Conservation (phyloP, 2,329 filamentous ascomycete species). For the Fusarium begoniae region DNA sequence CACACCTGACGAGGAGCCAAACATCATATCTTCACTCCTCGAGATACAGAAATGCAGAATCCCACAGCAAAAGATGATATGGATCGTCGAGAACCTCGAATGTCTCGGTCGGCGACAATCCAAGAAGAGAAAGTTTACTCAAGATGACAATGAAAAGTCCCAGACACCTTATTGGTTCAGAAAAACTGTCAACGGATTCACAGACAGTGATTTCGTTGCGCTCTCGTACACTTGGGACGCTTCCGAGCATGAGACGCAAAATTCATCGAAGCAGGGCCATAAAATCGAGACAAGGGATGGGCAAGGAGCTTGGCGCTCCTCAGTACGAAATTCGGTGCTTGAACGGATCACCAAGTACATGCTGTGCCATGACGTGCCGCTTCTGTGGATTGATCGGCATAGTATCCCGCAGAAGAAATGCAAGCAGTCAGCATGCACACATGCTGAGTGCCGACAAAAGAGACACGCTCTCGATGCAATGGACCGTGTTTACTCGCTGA, state of each 20-base stretch:
- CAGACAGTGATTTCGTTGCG: conserved; percentile 6
- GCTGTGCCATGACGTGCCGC: conserved; percentile 18
- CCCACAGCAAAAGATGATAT: conserved; percentile 32
- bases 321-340: conserved; percentile 40
- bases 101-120: conserved; percentile 13
- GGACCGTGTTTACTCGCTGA: conserved; percentile 47
- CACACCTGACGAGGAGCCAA: neutral
- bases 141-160: accelerated
- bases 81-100: conserved; percentile 34
- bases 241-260: conserved; percentile 12
- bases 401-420: conserved; percentile 41
- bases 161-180: conserved; percentile 21
- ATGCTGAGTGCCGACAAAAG: conserved; percentile 38
- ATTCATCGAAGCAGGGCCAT: neutral
- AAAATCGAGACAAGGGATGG: conserved; percentile 13
- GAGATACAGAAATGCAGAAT: conserved; percentile 18
- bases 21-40: neutral
- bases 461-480: conserved; percentile 43
- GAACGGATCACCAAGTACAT: conserved; percentile 40
- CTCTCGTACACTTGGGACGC: conserved; percentile 34
- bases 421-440: conserved; percentile 10
- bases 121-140: conserved; percentile 4
- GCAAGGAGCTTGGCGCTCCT: conserved; percentile 3
- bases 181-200: conserved; percentile 12
- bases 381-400: conserved; percentile 46